These are phyloP conservation scores for Saksenaea vasiformis DNA, from an alignment of 371 early-diverging fungal species.

Conservation along the genomic window DNA sequence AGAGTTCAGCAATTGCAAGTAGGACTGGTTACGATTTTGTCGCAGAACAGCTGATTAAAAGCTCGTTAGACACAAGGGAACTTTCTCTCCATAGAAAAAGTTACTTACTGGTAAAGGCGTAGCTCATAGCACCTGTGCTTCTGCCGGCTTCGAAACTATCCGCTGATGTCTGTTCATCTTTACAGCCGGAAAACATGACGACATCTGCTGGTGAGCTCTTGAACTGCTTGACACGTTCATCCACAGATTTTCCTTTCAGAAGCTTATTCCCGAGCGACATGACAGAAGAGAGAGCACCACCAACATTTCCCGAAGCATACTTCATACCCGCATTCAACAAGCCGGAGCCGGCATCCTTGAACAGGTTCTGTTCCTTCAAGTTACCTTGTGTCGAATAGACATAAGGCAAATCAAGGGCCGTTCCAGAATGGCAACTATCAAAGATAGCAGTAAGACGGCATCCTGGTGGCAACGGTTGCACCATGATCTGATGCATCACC, in stretches of 20 bases:
- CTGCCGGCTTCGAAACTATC: conserved; percentile 70
- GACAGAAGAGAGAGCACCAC: conserved; percentile 48
- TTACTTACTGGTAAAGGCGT: conserved; percentile 66
- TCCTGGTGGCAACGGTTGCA: conserved; percentile 81
- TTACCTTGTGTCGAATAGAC: conserved; percentile 75
- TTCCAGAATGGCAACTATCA: conserved; percentile 86
- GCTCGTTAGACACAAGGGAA: background rate
- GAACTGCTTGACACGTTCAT: conserved; percentile 39
- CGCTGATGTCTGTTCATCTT: conserved; percentile 89
- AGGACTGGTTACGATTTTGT: conserved; percentile 65
- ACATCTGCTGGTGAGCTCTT: conserved; percentile 77
- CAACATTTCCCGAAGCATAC: conserved; percentile 49
- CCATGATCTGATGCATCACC: conserved; percentile 80
- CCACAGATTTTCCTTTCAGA: conserved; percentile 33
- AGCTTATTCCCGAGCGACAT: conserved; percentile 49
- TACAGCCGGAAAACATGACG: conserved; percentile 88
- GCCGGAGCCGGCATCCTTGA: conserved; percentile 50
- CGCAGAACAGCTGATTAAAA: conserved; percentile 45
- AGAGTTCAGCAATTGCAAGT: conserved; percentile 72
- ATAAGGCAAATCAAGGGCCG: conserved; percentile 85
- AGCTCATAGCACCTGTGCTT: conserved; percentile 87
- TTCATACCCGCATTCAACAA: conserved; percentile 53
- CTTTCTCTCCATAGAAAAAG: background rate
- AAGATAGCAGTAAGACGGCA: conserved; percentile 84
- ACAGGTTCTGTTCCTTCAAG: conserved; percentile 52